phyloP scores from a whole-genome alignment of 768 basidiomycete genomes.

The Cyathus striatus region DNA sequence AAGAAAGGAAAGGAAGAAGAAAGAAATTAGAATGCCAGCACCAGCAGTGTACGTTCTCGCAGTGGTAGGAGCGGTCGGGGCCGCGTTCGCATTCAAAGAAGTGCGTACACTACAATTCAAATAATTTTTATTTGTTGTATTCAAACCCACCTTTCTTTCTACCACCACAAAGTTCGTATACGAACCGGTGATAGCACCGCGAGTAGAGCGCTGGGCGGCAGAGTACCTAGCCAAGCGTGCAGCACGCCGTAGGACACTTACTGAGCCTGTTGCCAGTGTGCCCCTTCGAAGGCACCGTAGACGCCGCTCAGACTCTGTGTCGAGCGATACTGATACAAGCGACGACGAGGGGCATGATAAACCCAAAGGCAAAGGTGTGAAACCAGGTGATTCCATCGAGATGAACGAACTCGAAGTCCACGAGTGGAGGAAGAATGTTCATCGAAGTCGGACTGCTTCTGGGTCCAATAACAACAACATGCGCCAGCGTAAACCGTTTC shows the following conservation, averaged over 20 bases:
- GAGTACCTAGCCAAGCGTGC: constrained; percentile 28
- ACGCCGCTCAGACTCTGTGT: constrained; percentile 20
- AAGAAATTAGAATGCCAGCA: constrained; percentile 19
- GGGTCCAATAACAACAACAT: constrained; percentile 16
- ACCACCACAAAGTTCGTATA: constrained; percentile 49
- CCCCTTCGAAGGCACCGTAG: constrained; percentile 16
- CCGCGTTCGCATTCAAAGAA: constrained; percentile 53
- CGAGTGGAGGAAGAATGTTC: constrained; percentile 46
- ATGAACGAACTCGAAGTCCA: constrained; percentile 51
- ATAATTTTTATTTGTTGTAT: neutral
- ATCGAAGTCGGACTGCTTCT: constrained; percentile 14
- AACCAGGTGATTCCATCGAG: constrained; percentile 25
- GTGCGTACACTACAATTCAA: constrained; percentile 25
- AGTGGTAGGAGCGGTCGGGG: constrained; percentile 45
- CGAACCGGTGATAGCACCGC: constrained; percentile 64
- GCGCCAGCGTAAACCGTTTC: constrained; percentile 19
- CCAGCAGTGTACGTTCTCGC: constrained; percentile 48
- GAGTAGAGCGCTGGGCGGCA: constrained; percentile 43
- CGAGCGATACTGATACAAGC: constrained; percentile 12
- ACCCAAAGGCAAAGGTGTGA: constrained; percentile 6
- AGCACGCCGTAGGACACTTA: constrained; percentile 23
- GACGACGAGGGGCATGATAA: constrained; percentile 4
- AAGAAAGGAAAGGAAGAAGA: too few relatives aligned
- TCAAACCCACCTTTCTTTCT: constrained; percentile 1
- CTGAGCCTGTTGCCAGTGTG: constrained; percentile 12